These are phyloP conservation scores for Cantharellus anzutake DNA, from an alignment of 768 basidiomycete species.

Conservation along the genomic window DNA sequence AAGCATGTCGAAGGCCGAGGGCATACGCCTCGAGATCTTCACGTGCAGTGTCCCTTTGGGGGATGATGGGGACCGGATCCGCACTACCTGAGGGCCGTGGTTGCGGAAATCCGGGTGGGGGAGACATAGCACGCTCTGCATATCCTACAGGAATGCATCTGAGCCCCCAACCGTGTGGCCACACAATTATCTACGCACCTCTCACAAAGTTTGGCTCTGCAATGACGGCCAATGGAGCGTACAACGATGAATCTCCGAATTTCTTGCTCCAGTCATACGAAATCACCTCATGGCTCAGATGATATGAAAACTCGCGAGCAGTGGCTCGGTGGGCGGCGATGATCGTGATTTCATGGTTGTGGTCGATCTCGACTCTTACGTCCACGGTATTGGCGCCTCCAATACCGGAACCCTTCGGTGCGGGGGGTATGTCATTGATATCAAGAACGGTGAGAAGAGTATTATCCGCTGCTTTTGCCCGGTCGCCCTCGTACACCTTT, in stretches of 20 bases:
- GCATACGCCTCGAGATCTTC: not conserved
- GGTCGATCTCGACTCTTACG: not conserved
- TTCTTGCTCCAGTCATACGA: not conserved
- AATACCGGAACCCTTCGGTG: not conserved
- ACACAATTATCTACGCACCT: no score
- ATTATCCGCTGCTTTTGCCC: conserved; percentile 36
- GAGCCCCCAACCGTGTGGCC: no score
- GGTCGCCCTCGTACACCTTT: conserved; percentile 96
- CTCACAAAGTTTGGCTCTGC: no score
- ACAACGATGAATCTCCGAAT: not conserved
- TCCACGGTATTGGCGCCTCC: not conserved
- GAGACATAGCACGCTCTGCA: not conserved
- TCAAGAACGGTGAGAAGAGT: not conserved
- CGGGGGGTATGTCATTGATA: not conserved
- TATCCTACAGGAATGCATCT: not conserved
- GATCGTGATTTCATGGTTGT: not conserved
- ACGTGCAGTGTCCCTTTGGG: not conserved
- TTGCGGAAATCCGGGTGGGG: not conserved
- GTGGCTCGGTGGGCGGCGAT: not conserved
- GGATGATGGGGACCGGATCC: not conserved
- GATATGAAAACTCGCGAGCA: not conserved
- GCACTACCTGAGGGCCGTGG: not conserved
- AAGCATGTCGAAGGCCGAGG: not conserved
- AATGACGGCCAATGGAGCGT: no score
- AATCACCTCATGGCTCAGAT: not conserved